Evolutionary conservation across 2,329 filamentous ascomycete species (phyloP).

Genomic region (Gyromitra esculenta): DNA sequence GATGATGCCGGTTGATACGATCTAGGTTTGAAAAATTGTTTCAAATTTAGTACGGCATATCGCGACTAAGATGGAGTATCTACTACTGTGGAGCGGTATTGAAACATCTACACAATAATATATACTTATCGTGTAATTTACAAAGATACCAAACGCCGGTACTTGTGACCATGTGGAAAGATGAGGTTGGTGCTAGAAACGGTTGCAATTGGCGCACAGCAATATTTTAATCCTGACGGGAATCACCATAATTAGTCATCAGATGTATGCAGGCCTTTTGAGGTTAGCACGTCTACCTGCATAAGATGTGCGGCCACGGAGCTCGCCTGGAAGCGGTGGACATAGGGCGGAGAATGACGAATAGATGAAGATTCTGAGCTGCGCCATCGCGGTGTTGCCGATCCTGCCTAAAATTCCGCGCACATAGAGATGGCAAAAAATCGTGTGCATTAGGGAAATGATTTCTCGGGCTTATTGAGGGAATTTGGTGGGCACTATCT

Average conservation of each 20-base stretch:
- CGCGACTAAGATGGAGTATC: background rate
- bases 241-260: conserved; percentile 36
- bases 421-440: background rate
- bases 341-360: conserved; percentile 17
- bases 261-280: conserved; percentile 30
- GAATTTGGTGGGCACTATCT: conserved; percentile 10
- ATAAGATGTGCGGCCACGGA: conserved; percentile 34
- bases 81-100: conserved; percentile 3
- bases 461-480: conserved; percentile 27
- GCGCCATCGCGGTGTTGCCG: conserved; percentile 38
- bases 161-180: conserved; percentile 15
- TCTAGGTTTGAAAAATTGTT: conserved; percentile 15
- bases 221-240: conserved; percentile 26
- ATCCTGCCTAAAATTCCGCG: conserved; percentile 17
- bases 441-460: conserved; percentile 25
- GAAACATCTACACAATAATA: background rate
- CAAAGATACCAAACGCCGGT: conserved; percentile 11
- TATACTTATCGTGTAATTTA: conserved; percentile 20
- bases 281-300: conserved; percentile 23
- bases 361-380: conserved; percentile 16
- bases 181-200: conserved; percentile 12
- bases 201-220: conserved; percentile 6
- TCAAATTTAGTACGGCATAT: conserved; percentile 19
- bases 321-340: conserved; percentile 45
- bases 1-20: conserved; percentile 23